Percentiles rank a stretch among this genome's conserved stretches.
These are phyloP conservation scores for Hygrophila difformis DNA, from an alignment of 257 asterid genomes.

Conservation along the genomic window DNA sequence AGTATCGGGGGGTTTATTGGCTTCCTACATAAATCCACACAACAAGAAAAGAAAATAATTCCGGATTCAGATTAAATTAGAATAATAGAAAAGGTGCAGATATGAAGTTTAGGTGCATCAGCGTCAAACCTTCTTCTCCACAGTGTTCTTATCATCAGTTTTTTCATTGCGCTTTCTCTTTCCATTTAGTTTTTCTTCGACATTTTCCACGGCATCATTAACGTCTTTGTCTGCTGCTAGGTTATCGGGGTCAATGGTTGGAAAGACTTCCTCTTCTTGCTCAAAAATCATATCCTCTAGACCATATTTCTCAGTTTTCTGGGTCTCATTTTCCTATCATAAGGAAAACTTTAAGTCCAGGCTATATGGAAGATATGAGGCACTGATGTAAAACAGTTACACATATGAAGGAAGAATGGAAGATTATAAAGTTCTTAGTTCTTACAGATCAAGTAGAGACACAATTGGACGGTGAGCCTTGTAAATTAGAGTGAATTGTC, in stretches of 20 bases:
- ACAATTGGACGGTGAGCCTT: no score
- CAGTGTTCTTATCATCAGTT: slow-evolving; percentile 45
- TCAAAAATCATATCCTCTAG: slow-evolving; percentile 69
- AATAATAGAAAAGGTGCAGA: slow-evolving; percentile 3
- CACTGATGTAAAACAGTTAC: slow-evolving; percentile 6
- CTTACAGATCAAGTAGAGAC: no score
- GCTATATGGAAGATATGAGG: slow-evolving; percentile 9
- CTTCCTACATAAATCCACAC: slow-evolving; percentile 46
- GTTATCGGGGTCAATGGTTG: slow-evolving; percentile 27
- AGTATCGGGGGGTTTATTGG: slow-evolving; percentile 88
- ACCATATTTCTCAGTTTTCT: slow-evolving; percentile 35
- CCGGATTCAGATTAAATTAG: neutral
- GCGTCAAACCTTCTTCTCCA: slow-evolving; percentile 58
- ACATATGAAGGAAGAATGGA: neutral
- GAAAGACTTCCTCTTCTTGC: slow-evolving; percentile 61
- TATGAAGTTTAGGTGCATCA: neutral
- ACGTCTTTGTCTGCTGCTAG: slow-evolving; percentile 26
- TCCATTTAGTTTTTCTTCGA: slow-evolving; percentile 34
- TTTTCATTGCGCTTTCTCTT: slow-evolving; percentile 64
- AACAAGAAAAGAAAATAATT: slow-evolving; percentile 5
- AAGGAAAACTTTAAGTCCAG: slow-evolving; percentile 9
- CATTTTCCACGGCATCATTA: slow-evolving; percentile 28
- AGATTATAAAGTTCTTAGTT: neutral
- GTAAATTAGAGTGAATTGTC: neutral
- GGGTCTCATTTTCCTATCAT: slow-evolving; percentile 42